These are phyloP conservation scores for Willaertia magna DNA, from an alignment of 208 protist species.

Conservation along the genomic window DNA sequence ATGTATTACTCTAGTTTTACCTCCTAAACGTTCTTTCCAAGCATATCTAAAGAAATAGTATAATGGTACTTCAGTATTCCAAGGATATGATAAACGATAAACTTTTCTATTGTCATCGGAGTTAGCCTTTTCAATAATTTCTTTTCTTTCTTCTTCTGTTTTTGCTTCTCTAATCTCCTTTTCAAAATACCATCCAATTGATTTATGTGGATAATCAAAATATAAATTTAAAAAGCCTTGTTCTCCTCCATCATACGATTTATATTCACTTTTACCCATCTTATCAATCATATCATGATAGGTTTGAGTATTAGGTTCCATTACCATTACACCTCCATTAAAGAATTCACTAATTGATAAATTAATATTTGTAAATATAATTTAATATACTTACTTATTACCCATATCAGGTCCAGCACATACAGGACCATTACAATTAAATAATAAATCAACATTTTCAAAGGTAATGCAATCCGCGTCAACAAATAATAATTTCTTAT, in stretches of 20 bases:
- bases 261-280: neutral
- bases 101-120: neutral
- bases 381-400: neutral
- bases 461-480: neutral
- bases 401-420: neutral
- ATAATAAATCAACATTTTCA: neutral
- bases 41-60: neutral
- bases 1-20: neutral
- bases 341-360: neutral
- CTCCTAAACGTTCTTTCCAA: neutral
- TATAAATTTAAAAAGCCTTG: constrained; percentile 9
- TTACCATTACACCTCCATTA: constrained; percentile 1
- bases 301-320: neutral
- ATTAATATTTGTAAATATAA: neutral
- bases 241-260: constrained; percentile 3
- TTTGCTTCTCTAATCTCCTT: neutral
- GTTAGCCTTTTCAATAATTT: neutral
- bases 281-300: neutral
- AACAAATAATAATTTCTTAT: neutral
- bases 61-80: neutral
- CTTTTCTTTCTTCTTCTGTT: neutral
- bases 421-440: neutral
- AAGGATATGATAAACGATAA: neutral
- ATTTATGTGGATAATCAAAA: neutral
- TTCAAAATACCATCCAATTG: neutral